A percentile compares a stretch with the other conserved stretches of the same genome.
These are phyloP conservation scores for Candida incommunis DNA, from an alignment of 805 yeast genomes.

Conservation along the genomic window DNA sequence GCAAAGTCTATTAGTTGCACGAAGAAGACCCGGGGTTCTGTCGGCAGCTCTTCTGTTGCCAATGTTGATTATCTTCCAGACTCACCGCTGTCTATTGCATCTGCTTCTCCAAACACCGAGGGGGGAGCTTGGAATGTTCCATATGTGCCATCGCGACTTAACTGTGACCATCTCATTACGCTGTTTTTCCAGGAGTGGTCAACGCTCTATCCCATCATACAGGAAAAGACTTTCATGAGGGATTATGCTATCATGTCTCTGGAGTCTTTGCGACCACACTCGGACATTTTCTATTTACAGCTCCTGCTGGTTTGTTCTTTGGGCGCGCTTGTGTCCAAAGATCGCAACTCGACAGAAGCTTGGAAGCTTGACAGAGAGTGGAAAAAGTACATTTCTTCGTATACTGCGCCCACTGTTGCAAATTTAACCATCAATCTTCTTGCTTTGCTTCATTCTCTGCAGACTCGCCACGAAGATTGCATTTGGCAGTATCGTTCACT, in stretches of 20 bases:
- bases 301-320: conserved; percentile 17
- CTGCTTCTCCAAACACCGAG: conserved; percentile 3
- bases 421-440: conserved; percentile 16
- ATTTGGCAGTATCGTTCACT: conserved; percentile 65
- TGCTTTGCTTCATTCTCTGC: conserved; percentile 55
- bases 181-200: conserved; percentile 72
- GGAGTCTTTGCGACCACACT: conserved; percentile 1
- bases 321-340: conserved; percentile 13
- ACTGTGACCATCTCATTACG: conserved; percentile 54
- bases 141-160: conserved; percentile 35
- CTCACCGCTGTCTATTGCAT: conserved; percentile 1
- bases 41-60: conserved; percentile 1
- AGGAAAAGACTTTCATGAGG: conserved; percentile 49
- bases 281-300: conserved; percentile 12
- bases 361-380: conserved; percentile 12
- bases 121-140: conserved; percentile 5
- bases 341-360: conserved; percentile 3
- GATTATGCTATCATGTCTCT: conserved; percentile 2
- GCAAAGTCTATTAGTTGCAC: background rate
- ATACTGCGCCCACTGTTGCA: background rate
- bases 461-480: conserved; percentile 58
- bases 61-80: conserved; percentile 3
- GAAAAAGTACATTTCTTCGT: conserved; percentile 7
- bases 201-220: conserved; percentile 50
- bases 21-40: background rate